These are phyloP conservation scores for Globisporangium cederbergense DNA, from an alignment of 352 stramenopile genomes.

Conservation along the genomic window DNA sequence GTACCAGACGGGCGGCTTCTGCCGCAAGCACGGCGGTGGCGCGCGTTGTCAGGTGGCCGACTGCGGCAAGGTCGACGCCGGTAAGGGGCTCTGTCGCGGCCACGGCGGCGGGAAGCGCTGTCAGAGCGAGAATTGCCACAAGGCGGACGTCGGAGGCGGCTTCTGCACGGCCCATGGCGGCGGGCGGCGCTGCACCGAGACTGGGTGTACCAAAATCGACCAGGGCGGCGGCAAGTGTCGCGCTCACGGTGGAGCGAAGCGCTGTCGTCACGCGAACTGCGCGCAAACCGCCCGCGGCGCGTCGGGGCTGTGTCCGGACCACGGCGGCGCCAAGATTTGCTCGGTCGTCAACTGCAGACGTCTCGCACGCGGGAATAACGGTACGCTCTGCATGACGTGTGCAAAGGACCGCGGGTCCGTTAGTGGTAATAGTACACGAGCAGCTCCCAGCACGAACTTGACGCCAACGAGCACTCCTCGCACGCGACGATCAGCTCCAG, in stretches of 20 bases:
- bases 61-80: constrained; percentile 79
- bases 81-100: constrained; percentile 62
- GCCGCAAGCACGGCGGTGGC: constrained; percentile 67
- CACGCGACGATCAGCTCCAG: background rate
- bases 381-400: constrained; percentile 40
- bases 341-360: constrained; percentile 51
- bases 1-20: constrained; percentile 79
- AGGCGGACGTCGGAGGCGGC: constrained; percentile 78
- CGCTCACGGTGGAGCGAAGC: constrained; percentile 66
- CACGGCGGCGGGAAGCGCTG: constrained; percentile 78
- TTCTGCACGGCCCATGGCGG: constrained; percentile 81
- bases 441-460: background rate
- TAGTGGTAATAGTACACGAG: background rate
- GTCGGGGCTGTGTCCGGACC: constrained; percentile 59
- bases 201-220: constrained; percentile 75
- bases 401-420: constrained; percentile 14
- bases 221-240: constrained; percentile 80
- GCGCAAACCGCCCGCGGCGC: constrained; percentile 50
- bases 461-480: background rate
- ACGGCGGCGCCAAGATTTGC: constrained; percentile 62
- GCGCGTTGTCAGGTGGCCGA: constrained; percentile 65
- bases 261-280: constrained; percentile 54
- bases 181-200: constrained; percentile 61
- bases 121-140: constrained; percentile 44
- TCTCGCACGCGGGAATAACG: constrained; percentile 46